Percentiles rank a stretch among this genome's conserved stretches.
Evolutionary conservation across 2,329 filamentous ascomycete genomes (phyloP).

Genomic region (Scorias spongiosa): DNA sequence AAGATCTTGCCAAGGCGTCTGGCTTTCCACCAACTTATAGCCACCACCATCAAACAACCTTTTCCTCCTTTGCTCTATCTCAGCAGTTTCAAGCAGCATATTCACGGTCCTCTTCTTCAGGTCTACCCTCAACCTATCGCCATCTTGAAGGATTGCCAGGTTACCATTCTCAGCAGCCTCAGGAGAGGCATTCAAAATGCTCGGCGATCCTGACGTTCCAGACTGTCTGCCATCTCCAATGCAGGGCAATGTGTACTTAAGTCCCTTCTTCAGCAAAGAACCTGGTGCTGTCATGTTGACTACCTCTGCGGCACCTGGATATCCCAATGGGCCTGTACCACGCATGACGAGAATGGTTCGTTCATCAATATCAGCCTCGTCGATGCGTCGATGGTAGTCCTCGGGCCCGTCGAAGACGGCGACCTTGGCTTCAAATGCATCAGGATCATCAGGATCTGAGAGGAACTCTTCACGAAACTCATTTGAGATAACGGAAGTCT

Average conservation of each 20-base stretch:
- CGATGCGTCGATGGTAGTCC: conserved; percentile 14
- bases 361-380: conserved; percentile 16
- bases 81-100: conserved; percentile 29
- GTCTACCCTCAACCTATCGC: conserved; percentile 36
- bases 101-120: conserved; percentile 34
- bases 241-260: conserved; percentile 31
- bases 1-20: conserved; percentile 18
- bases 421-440: conserved; percentile 16
- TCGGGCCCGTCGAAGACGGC: conserved; percentile 18
- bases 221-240: conserved; percentile 41
- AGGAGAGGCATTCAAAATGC: conserved; percentile 40
- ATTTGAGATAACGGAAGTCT: conserved; percentile 14
- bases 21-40: conserved; percentile 12
- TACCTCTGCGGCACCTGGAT: conserved; percentile 17
- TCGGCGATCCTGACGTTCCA: conserved; percentile 39
- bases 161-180: conserved; percentile 41
- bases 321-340: conserved; percentile 16
- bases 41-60: conserved; percentile 14
- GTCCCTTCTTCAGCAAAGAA: conserved; percentile 5
- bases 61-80: conserved; percentile 26
- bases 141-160: conserved; percentile 34
- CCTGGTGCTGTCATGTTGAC: conserved; percentile 11
- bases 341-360: conserved; percentile 18
- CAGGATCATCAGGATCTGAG: conserved; percentile 11
- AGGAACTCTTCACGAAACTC: conserved; percentile 15